These are phyloP conservation scores for Tetrahymena thermophila DNA, from an alignment of 73 alveolate species.

Conservation along the genomic window DNA sequence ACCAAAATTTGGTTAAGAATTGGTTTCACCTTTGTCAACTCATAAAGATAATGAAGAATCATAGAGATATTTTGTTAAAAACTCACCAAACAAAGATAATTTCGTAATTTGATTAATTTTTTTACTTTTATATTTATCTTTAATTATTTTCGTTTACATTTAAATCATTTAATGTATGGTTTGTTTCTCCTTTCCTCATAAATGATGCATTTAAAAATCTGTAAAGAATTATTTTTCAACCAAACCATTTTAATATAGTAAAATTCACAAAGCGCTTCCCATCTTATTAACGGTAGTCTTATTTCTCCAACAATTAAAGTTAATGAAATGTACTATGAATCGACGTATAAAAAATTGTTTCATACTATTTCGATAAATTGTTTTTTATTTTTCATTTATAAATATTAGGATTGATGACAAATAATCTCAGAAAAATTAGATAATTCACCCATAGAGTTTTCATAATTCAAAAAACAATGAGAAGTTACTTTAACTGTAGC, in stretches of 20 bases:
- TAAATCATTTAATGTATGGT: too few relatives aligned
- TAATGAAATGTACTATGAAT: neutral
- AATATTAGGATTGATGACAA: neutral
- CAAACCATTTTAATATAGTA: neutral
- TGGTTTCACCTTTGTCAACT: neutral
- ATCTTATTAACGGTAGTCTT: neutral
- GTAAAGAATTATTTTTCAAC: too few relatives aligned
- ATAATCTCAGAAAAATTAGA: neutral
- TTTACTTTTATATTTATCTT: neutral
- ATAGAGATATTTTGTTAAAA: neutral
- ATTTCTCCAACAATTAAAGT: neutral
- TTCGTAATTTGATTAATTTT: neutral
- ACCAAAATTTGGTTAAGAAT: neutral
- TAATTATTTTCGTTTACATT: too few relatives aligned
- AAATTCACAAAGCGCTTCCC: neutral
- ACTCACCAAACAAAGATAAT: neutral
- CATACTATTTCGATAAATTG: neutral
- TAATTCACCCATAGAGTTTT: neutral
- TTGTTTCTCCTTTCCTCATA: too few relatives aligned
- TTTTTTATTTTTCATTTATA: neutral
- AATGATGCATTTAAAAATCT: too few relatives aligned
- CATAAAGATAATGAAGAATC: neutral
- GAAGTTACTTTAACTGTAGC: neutral
- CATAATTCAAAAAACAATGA: neutral
- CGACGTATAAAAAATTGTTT: neutral